Base-by-base conservation (phyloP, 2,329 filamentous ascomycete species). In the Ceratocystiopsis minuta region DNA sequence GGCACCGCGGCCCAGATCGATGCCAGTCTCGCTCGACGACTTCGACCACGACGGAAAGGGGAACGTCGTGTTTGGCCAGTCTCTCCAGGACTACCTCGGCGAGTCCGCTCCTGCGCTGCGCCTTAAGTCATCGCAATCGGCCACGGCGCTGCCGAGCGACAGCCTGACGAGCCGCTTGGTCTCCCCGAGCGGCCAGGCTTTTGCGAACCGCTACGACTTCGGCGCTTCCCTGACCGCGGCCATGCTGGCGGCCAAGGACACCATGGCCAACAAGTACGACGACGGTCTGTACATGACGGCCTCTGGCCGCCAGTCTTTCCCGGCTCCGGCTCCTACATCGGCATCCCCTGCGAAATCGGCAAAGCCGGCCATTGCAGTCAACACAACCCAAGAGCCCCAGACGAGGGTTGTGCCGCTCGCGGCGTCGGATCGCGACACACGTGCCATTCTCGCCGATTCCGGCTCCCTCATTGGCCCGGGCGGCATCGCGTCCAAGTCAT, bases 201-300 rank as follows among this genome's bases (percentile, higher is more conserved):
- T 96, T 57, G 82, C 85, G 38, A 87, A 87, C 59, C 80, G 90
- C 42, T 98, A 98, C 57, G 88, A 96, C 62, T 96, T 98, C 58
- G 79, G 82, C 46, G 84, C 84, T n/a, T 96, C 90, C 0, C 69
- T 96, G 28, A 78, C 72, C 41, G 85, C 86, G 40, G 86, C 85
- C 13, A 80, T 88, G 55, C 76, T 79, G 53, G 78, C 74, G 24
- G 78, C 80, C 38, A 81, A 83, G 54, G 75, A 75, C 48, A 65
- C 67, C 14, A 61, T 72, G 49, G 68, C 68, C 48, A 39, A 13
- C 20, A 72, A 76, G 57, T 60, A 63, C 58, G 70, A 78, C 54
- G 65, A 77, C 53, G 65, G 68, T 41, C 55, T 78, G 32, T 66
- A 72, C 50, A 70, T 71, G 68, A 72, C 70, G 58, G 24, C 24